Conservation (phyloP, 805 yeast genomes). For the Sugiyamaella lignohabitans region DNA sequence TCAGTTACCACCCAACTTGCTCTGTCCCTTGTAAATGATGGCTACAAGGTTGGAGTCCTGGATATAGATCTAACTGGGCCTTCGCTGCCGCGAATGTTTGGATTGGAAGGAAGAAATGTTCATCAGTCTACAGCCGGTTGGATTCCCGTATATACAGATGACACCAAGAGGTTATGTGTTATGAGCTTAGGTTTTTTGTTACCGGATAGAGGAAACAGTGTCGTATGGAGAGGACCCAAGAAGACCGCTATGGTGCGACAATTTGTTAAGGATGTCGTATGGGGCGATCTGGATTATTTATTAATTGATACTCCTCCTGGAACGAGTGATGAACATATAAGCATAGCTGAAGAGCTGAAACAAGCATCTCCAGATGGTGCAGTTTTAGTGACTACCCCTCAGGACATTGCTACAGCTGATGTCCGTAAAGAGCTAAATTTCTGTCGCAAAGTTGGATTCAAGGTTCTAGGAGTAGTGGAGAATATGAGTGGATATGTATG, state of each 20-base stretch:
- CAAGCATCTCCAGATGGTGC: constrained; percentile 82
- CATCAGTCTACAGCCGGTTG: constrained; percentile 80
- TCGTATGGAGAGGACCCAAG: constrained; percentile 98
- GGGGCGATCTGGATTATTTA: constrained; percentile 77
- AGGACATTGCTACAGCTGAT: constrained; percentile 85
- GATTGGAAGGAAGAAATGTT: constrained; percentile 71
- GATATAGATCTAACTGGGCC: constrained; percentile 98
- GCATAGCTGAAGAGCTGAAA: constrained; percentile 82
- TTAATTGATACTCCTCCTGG: constrained; percentile 98
- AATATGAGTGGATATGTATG: constrained; percentile 97
- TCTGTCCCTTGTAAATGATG: constrained; percentile 62
- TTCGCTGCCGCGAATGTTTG: constrained; percentile 93
- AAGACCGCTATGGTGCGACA: constrained; percentile 97
- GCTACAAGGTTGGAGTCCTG: constrained; percentile 82
- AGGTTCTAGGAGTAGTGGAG: constrained; percentile 80
- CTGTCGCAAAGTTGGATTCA: constrained; percentile 77
- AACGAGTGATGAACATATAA: constrained; percentile 95
- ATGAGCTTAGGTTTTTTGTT: constrained; percentile 88
- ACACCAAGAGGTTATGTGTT: constrained; percentile 46
- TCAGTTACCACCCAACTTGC: constrained; percentile 94
- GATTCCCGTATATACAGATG: constrained; percentile 72
- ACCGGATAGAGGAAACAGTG: constrained; percentile 77
- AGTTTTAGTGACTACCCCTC: constrained; percentile 94
- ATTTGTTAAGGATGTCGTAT: constrained; percentile 79
- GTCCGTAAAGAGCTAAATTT: constrained; percentile 91